Conservation (phyloP, 208 protist genomes). For the Trypanosomatidae sp. region DNA sequence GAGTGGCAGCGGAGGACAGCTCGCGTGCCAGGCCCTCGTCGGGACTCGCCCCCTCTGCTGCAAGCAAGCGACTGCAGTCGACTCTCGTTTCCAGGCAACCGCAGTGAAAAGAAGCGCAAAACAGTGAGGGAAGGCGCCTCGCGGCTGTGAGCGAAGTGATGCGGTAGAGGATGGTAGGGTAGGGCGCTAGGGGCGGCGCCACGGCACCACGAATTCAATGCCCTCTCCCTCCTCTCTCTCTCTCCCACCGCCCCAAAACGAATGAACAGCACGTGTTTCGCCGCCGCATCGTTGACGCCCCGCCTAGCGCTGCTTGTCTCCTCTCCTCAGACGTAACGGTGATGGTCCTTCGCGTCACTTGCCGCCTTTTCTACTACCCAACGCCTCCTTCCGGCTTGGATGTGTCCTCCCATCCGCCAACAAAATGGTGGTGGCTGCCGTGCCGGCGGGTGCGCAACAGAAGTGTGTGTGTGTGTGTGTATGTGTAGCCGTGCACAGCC, state of each 20-base stretch:
- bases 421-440: neutral
- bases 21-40: neutral
- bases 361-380: neutral
- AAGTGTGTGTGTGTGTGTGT: neutral
- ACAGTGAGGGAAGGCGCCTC: neutral
- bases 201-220: neutral
- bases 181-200: neutral
- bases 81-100: neutral
- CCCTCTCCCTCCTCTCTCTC: neutral
- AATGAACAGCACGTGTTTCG: neutral
- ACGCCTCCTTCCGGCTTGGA: neutral
- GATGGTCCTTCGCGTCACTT: neutral
- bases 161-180: neutral
- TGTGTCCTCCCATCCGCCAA: neutral
- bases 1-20: no score
- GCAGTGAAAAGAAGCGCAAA: no score
- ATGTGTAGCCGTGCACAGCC: neutral
- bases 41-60: neutral
- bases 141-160: neutral
- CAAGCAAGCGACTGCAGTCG: neutral
- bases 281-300: neutral
- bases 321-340: neutral
- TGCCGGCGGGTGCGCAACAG: neutral
- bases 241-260: neutral
- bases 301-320: neutral